Percentiles rank a stretch among this genome's conserved stretches.
Conservation (phyloP, 805 yeast genomes). For the Saturnispora bothae region DNA sequence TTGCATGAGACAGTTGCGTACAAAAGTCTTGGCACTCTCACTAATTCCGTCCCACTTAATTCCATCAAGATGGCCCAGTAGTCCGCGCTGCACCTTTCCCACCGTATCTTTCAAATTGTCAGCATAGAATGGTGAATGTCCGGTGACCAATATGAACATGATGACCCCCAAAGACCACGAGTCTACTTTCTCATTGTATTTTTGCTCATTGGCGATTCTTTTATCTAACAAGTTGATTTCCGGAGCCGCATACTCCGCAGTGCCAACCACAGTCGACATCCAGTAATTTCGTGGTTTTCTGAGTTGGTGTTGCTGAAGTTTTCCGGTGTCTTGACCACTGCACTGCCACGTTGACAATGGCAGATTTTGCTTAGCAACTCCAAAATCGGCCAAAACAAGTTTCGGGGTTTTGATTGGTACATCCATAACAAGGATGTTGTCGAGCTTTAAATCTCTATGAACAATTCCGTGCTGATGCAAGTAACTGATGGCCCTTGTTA, state of each 20-base stretch:
- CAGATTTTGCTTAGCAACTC: slow-evolving; percentile 29
- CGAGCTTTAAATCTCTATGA: slow-evolving; percentile 59
- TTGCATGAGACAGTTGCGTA: slow-evolving; percentile 30
- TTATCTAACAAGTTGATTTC: slow-evolving; percentile 39
- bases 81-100: slow-evolving; percentile 32
- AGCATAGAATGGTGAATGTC: slow-evolving; percentile 51
- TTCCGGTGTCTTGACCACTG: background rate
- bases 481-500: slow-evolving; percentile 44
- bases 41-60: slow-evolving; percentile 36
- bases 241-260: slow-evolving; percentile 67
- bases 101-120: slow-evolving; percentile 33
- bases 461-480: slow-evolving; percentile 45
- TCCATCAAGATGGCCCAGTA: slow-evolving; percentile 27
- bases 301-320: background rate
- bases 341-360: slow-evolving; percentile 9
- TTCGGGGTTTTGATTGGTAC: slow-evolving; percentile 43
- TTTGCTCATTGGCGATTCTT: background rate
- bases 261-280: slow-evolving; percentile 28
- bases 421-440: slow-evolving; percentile 51
- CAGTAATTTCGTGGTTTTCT: slow-evolving; percentile 4
- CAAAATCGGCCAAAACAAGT: slow-evolving; percentile 60
- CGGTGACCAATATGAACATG: slow-evolving; percentile 47
- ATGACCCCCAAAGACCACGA: slow-evolving; percentile 63
- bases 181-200: slow-evolving; percentile 48
- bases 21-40: slow-evolving; percentile 35